Evolutionary conservation across 2,329 filamentous ascomycete species (phyloP).

Genomic region (Ascosphaera pollenicola): DNA sequence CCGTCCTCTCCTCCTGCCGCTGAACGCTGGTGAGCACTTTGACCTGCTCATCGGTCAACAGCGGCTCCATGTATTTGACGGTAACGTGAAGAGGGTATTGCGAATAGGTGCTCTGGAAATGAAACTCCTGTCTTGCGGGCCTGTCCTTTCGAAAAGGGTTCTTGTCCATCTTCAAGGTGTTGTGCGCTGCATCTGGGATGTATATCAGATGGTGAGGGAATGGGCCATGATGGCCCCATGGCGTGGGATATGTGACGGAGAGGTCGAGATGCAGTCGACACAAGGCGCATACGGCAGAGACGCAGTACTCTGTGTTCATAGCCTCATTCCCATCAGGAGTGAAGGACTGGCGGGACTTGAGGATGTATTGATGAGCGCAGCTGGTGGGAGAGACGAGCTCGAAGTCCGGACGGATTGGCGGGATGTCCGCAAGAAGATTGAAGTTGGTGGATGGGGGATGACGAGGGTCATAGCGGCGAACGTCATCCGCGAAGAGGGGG

Average conservation of each 20-base stretch:
- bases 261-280: constrained; percentile 43
- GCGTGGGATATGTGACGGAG: constrained; percentile 28
- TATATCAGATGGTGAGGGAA: constrained; percentile 41
- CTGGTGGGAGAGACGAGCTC: constrained; percentile 19
- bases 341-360: constrained; percentile 23
- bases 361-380: constrained; percentile 37
- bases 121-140: constrained; percentile 21
- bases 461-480: constrained; percentile 21
- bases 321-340: constrained; percentile 18
- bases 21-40: constrained; percentile 31
- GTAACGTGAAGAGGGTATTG: constrained; percentile 31
- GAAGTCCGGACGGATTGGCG: constrained; percentile 25
- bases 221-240: constrained; percentile 22
- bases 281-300: constrained; percentile 36
- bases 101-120: constrained; percentile 37
- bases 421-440: constrained; percentile 35
- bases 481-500: constrained; percentile 25
- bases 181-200: constrained; percentile 13
- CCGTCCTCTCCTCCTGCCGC: constrained; percentile 29
- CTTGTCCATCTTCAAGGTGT: constrained; percentile 7
- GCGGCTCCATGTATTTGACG: constrained; percentile 24
- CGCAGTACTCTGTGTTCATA: constrained; percentile 23
- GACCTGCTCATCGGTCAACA: constrained; percentile 19
- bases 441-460: constrained; percentile 22
- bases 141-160: constrained; percentile 8